Conservation (phyloP, 768 basidiomycete species). For the Suillus tomentosus region DNA sequence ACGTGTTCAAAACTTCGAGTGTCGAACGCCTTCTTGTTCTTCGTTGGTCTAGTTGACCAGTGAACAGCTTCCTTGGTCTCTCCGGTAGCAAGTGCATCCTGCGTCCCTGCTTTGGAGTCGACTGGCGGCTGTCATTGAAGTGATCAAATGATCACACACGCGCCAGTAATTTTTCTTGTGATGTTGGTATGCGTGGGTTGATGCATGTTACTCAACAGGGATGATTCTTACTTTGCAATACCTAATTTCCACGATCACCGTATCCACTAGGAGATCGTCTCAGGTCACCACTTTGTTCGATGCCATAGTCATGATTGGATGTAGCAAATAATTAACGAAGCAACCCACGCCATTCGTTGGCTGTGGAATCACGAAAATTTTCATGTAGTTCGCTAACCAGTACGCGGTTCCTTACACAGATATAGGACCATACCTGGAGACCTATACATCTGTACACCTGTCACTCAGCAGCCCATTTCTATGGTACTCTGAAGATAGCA, state of each 20-base stretch:
- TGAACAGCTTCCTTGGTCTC: not conserved
- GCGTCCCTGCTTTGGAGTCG: not conserved
- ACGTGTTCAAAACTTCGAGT: not conserved
- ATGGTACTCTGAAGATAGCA: not conserved
- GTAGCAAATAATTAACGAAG: not conserved
- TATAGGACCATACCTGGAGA: not conserved
- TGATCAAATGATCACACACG: not conserved
- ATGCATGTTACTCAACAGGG: not conserved
- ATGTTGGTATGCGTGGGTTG: not conserved
- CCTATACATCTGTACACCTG: not conserved
- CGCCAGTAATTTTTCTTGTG: not conserved
- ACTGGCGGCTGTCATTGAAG: not conserved
- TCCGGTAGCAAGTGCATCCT: not conserved
- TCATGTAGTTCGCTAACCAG: not conserved
- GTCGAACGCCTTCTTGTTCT: not conserved
- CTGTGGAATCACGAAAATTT: not conserved
- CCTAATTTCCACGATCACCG: not conserved
- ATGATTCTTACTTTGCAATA: not conserved
- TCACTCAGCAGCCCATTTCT: not conserved
- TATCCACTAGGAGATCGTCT: not conserved
- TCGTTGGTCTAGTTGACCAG: not conserved
- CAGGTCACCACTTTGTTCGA: not conserved
- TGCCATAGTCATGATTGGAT: not conserved
- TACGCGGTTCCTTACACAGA: not conserved
- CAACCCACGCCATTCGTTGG: not conserved